Evolutionary conservation across 2,329 filamentous ascomycete species (phyloP).

Genomic region (Calycina herbarum): DNA sequence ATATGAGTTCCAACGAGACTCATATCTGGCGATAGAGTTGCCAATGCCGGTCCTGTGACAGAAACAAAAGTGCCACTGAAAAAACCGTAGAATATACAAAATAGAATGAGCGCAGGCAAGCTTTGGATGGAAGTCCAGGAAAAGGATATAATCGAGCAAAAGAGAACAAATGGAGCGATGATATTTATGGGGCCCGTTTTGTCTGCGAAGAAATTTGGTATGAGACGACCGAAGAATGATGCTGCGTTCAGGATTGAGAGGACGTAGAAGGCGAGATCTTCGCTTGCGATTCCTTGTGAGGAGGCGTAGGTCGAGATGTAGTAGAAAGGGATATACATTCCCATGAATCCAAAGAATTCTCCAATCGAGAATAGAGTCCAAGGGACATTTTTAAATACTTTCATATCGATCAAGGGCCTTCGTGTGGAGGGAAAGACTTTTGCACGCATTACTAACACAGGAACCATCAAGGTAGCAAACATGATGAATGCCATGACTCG

Average conservation of each 20-base stretch:
- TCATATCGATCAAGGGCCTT: conserved; percentile 22
- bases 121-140: conserved; percentile 50
- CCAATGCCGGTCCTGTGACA: conserved; percentile 20
- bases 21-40: conserved; percentile 24
- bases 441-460: conserved; percentile 28
- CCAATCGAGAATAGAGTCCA: conserved; percentile 22
- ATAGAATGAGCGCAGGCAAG: conserved; percentile 56
- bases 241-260: conserved; percentile 31
- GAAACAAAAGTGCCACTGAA: conserved; percentile 62
- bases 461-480: conserved; percentile 41
- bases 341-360: conserved; percentile 38
- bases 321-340: conserved; percentile 54
- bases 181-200: conserved; percentile 53
- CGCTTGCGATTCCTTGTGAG: conserved; percentile 39
- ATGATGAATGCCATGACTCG: conserved; percentile 48
- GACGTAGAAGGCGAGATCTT: conserved; percentile 31
- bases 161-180: conserved; percentile 45
- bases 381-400: conserved; percentile 28
- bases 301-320: conserved; percentile 39
- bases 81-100: conserved; percentile 68
- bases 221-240: conserved; percentile 53
- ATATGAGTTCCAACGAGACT: conserved; percentile 62
- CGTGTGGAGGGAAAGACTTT: conserved; percentile 22
- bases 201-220: conserved; percentile 54
- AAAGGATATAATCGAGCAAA: conserved; percentile 53